These are phyloP conservation scores for Coniella lustricola DNA, from an alignment of 2,329 filamentous ascomycete genomes.

Conservation along the genomic window DNA sequence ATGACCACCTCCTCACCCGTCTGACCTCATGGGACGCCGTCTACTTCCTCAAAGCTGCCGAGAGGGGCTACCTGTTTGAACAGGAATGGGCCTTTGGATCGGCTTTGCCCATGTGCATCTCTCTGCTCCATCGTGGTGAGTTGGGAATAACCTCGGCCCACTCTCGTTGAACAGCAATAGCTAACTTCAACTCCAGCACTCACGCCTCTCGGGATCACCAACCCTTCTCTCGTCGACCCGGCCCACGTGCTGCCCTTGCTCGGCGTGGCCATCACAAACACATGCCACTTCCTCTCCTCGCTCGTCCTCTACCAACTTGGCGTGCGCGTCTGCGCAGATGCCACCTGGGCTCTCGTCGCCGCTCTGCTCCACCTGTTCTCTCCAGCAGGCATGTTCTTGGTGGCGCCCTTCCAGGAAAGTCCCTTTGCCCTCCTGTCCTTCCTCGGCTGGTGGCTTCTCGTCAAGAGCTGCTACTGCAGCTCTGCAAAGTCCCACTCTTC, in stretches of 20 bases:
- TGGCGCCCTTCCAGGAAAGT: conserved; percentile 77
- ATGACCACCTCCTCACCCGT: conserved; percentile 39
- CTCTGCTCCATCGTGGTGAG: conserved; percentile 22
- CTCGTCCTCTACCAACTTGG: conserved; percentile 65
- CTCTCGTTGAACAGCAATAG: not conserved
- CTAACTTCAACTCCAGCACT: conserved; percentile 3
- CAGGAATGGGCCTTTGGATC: conserved; percentile 79
- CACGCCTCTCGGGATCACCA: conserved; percentile 3
- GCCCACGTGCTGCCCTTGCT: conserved; percentile 37
- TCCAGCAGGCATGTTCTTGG: conserved; percentile 84
- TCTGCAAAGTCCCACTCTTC: not conserved
- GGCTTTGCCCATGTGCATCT: conserved; percentile 38
- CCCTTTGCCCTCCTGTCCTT: conserved; percentile 74
- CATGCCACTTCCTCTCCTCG: conserved; percentile 70
- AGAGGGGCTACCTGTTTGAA: conserved; percentile 62
- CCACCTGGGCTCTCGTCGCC: conserved; percentile 58
- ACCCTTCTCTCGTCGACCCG: not conserved
- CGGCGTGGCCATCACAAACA: conserved; percentile 61
- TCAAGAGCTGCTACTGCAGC: conserved; percentile 44
- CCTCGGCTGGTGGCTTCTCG: conserved; percentile 63
- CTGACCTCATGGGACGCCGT: conserved; percentile 76
- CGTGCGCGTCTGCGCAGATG: conserved; percentile 42
- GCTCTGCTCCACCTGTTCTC: conserved; percentile 74
- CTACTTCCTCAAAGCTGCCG: conserved; percentile 61
- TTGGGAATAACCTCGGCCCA: not conserved